Evolutionary conservation across 768 basidiomycete species (phyloP).

Genomic region (Lepiota venenata): DNA sequence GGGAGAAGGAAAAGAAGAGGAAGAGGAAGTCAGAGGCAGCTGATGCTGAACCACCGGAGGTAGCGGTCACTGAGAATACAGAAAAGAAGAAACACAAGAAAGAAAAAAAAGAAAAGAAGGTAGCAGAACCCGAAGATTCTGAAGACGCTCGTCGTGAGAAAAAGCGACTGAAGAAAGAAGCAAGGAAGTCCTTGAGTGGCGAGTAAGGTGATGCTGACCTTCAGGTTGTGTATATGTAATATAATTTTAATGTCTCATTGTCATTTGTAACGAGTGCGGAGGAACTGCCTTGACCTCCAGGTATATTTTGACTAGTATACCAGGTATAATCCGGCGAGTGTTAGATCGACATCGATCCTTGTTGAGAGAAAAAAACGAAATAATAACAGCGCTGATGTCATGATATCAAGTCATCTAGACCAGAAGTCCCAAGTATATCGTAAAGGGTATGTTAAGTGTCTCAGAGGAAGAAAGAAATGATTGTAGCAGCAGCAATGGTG

Average conservation of each 20-base stretch:
- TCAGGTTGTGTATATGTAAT: background rate
- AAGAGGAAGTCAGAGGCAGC: slow-evolving; percentile 70
- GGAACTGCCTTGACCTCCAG: background rate
- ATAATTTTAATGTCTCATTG: background rate
- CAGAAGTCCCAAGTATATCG: slow-evolving; percentile 21
- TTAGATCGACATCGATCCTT: slow-evolving; percentile 5
- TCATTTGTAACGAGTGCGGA: background rate
- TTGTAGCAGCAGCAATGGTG: slow-evolving; percentile 24
- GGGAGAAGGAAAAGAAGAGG: slow-evolving; percentile 78
- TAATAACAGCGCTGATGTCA: background rate
- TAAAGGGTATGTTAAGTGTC: slow-evolving; percentile 15
- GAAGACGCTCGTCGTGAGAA: slow-evolving; percentile 60
- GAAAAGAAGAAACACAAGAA: slow-evolving; percentile 63
- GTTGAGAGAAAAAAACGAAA: background rate
- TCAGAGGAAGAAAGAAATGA: slow-evolving; percentile 33
- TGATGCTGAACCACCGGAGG: slow-evolving; percentile 39
- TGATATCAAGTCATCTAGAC: slow-evolving; percentile 18
- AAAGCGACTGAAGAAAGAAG: slow-evolving; percentile 67
- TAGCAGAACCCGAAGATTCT: slow-evolving; percentile 47
- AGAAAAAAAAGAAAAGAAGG: slow-evolving; percentile 55
- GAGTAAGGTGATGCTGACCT: slow-evolving; percentile 20
- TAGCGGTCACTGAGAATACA: slow-evolving; percentile 39
- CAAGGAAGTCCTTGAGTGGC: slow-evolving; percentile 37
- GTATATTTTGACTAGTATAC: slow-evolving; percentile 4
- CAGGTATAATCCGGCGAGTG: slow-evolving; percentile 1